Conservation (phyloP, 78 protist genomes). For the Fonticula alba region DNA sequence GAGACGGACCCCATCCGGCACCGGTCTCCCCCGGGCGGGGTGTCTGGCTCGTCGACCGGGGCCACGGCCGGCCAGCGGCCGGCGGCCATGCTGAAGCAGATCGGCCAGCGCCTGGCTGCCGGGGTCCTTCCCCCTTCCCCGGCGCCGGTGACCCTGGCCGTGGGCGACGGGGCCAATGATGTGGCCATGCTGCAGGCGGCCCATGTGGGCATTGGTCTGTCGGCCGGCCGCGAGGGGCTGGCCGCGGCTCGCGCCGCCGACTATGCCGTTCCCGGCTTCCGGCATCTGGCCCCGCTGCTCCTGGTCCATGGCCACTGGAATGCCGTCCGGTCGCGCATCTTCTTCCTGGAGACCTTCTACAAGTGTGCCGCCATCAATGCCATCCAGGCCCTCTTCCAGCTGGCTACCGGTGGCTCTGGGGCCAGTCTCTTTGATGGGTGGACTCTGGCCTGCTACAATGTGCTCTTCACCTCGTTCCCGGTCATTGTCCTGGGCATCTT, state of each 20-base stretch:
- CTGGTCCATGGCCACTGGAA: slow-evolving; percentile 6
- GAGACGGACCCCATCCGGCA: too few relatives aligned
- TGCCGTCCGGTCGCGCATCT: background rate
- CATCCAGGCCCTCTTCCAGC: background rate
- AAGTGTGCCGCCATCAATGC: slow-evolving; percentile 1
- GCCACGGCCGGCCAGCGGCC: too few relatives aligned
- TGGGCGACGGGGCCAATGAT: slow-evolving; percentile 72
- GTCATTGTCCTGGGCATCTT: slow-evolving; percentile 11
- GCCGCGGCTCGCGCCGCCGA: slow-evolving; percentile 46
- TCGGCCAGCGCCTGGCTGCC: background rate
- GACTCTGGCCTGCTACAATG: slow-evolving; percentile 15
- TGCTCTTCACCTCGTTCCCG: slow-evolving; percentile 14
- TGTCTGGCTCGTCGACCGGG: too few relatives aligned
- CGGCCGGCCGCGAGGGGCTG: slow-evolving; percentile 52
- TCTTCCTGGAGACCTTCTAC: slow-evolving; percentile 23
- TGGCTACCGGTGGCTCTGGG: background rate
- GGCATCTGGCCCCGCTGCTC: slow-evolving; percentile 12
- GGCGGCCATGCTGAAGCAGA: background rate
- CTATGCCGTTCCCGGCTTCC: slow-evolving; percentile 49
- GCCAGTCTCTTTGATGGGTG: slow-evolving; percentile 13
- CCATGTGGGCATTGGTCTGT: slow-evolving; percentile 44
- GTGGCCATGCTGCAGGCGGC: slow-evolving; percentile 49
- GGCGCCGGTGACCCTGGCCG: slow-evolving; percentile 10
- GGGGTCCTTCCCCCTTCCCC: too few relatives aligned
- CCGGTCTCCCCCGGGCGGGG: too few relatives aligned